Percentiles rank a stretch among this genome's conserved stretches.
Evolutionary conservation across 371 early-diverging fungal species (phyloP).

Genomic region (Coemansia sp.): DNA sequence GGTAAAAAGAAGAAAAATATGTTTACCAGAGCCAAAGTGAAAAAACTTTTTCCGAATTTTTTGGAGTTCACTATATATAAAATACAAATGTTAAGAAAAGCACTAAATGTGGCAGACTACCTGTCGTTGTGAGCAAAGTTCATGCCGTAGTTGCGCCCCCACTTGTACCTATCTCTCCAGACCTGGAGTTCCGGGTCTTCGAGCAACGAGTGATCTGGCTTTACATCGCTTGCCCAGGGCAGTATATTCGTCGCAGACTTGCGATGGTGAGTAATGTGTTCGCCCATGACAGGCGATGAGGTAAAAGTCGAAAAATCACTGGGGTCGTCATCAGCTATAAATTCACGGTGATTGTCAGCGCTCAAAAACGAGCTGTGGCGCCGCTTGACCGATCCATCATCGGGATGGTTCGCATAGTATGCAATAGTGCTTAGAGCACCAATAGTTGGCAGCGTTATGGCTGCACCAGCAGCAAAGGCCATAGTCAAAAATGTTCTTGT

Average conservation of each 20-base stretch:
- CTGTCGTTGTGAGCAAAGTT: slow-evolving; percentile 49
- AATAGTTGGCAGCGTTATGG: slow-evolving; percentile 41
- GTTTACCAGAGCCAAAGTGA: too few relatives aligned
- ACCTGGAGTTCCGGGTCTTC: slow-evolving; percentile 45
- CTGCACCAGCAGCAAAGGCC: slow-evolving; percentile 51
- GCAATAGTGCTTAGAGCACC: slow-evolving; percentile 42
- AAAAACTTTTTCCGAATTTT: too few relatives aligned
- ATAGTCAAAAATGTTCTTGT: slow-evolving; percentile 5
- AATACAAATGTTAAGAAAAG: not conserved
- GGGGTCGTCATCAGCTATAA: slow-evolving; percentile 42
- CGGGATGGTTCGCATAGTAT: slow-evolving; percentile 37
- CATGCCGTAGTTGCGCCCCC: slow-evolving; percentile 47
- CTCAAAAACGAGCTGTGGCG: slow-evolving; percentile 15
- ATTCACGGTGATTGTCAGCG: slow-evolving; percentile 25
- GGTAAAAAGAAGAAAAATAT: too few relatives aligned
- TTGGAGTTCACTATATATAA: too few relatives aligned
- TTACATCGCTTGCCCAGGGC: not conserved
- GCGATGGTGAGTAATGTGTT: slow-evolving; percentile 14
- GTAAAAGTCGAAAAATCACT: slow-evolving; percentile 47
- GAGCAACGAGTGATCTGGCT: slow-evolving; percentile 38
- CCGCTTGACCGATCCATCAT: slow-evolving; percentile 7
- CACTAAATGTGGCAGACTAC: not conserved
- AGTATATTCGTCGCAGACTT: slow-evolving; percentile 11
- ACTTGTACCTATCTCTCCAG: slow-evolving; percentile 49
- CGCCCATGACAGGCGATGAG: slow-evolving; percentile 20